Evolutionary conservation across 192 early-diverging fungal genomes (phyloP), one percentile per base, ranked within the genome.

Genomic region (Gonapodya prolifera): DNA sequence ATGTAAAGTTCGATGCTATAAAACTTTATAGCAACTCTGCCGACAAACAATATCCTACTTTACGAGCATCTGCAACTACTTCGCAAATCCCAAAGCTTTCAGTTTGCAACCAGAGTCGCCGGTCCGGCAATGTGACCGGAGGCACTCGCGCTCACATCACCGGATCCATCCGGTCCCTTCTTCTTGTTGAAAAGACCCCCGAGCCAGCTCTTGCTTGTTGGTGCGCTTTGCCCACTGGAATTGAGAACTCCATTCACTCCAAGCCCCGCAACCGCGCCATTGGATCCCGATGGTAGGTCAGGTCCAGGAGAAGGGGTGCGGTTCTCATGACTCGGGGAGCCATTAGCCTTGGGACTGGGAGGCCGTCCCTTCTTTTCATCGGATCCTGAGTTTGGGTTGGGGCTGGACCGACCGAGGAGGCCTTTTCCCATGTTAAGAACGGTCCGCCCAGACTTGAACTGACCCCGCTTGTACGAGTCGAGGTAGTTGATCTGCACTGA

Each of bases 401-500:
- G 45, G 45, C 45, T 61, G 45, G 45, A 61, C 8, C 45, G 45
- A 61, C 45, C 45, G 23, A 61, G 45, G 45, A 61, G 45, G 23
- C 45, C 45, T 23, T 61, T 61, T 61, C 45, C 45, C 45, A 61
- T 61, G 45, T 61, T 61, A 23, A 61, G 45, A 61, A 61, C 45
- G 23, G 45, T 61, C 8, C 45, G 45, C 8, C 45, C 45, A 61
- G 45, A 61, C 45, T 76, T 70, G 2, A 70, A 76, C 70, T 76
- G 76, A 0, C 77, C 77, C 30, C 77, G 69, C 34, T 78, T 78
- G 34, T 78, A 78, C 33, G 70, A 34, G 75, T 78, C 77, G 33
- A 91, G 86, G 74, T 79, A 89, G 45, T 84, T 83, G 28, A 92
- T 78, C 80, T 94, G 93, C 28, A 84, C 80, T 2, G 90, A 80